Evolutionary conservation across 1,284 basidiomycete genomes (phyloP).

Genomic region (Ustilago lituana): DNA sequence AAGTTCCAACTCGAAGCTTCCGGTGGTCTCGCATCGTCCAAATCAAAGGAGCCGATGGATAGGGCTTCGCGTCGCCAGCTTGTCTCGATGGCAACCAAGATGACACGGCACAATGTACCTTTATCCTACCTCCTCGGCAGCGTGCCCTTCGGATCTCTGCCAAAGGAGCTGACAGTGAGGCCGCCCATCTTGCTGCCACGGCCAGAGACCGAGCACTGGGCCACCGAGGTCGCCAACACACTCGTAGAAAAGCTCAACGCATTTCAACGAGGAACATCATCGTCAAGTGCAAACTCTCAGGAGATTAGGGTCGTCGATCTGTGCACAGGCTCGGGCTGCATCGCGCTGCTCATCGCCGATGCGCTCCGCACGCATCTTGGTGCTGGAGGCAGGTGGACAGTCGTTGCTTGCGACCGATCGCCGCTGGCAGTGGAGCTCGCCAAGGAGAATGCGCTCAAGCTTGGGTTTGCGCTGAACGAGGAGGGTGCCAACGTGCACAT

Average conservation of each 20-base stretch:
- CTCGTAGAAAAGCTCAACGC: background rate
- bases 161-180: slow-evolving; percentile 26
- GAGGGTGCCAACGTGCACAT: slow-evolving; percentile 10
- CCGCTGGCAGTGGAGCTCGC: slow-evolving; percentile 24
- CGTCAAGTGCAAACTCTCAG: too few species aligned
- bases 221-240: slow-evolving; percentile 6
- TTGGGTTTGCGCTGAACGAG: slow-evolving; percentile 4
- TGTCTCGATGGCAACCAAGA: slow-evolving; percentile 14
- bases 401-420: slow-evolving; percentile 35
- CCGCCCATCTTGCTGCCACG: slow-evolving; percentile 29
- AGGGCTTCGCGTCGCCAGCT: slow-evolving; percentile 18
- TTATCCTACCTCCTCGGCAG: slow-evolving; percentile 36
- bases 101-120: slow-evolving; percentile 29
- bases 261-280: too few species aligned
- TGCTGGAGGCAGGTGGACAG: slow-evolving; percentile 5
- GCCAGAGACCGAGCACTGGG: slow-evolving; percentile 45
- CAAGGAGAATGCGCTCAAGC: slow-evolving; percentile 27
- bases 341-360: slow-evolving; percentile 34
- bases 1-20: background rate
- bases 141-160: slow-evolving; percentile 27
- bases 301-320: slow-evolving; percentile 22
- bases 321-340: slow-evolving; percentile 38
- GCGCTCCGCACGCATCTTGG: slow-evolving; percentile 17
- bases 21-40: background rate
- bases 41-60: slow-evolving; percentile 1